A percentile compares a stretch with the other conserved stretches of the same genome.
Evolutionary conservation across 2,329 filamentous ascomycete genomes (phyloP).

Genomic region (Lachnellula cervina): DNA sequence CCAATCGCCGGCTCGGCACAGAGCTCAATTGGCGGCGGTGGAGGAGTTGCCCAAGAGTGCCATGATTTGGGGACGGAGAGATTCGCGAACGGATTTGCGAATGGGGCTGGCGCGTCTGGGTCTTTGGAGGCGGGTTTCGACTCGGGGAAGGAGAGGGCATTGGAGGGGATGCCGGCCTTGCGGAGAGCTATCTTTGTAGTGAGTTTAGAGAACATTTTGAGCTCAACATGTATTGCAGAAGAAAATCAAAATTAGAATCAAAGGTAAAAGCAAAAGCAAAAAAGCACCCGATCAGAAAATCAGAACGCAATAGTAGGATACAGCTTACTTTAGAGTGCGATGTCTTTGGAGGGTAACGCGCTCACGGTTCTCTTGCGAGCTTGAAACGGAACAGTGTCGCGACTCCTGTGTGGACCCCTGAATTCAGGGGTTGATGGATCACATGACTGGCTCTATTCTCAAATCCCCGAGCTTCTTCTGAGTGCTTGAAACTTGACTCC

Average conservation of each 20-base stretch:
- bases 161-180: conserved; percentile 29
- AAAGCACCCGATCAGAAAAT: background rate
- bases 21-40: conserved; percentile 25
- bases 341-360: background rate
- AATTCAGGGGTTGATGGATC: background rate
- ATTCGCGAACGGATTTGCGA: conserved; percentile 28
- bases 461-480: too few species aligned
- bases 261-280: background rate
- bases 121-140: conserved; percentile 12
- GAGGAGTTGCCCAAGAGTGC: conserved; percentile 28
- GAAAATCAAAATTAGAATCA: too few species aligned
- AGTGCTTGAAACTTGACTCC: too few species aligned
- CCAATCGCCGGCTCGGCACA: conserved; percentile 22
- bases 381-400: conserved; percentile 9
- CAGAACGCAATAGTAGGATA: background rate
- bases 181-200: conserved; percentile 30
- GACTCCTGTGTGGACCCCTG: background rate
- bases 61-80: conserved; percentile 25
- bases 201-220: conserved; percentile 28
- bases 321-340: background rate
- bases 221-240: background rate
- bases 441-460: too few species aligned
- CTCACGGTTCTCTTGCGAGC: background rate
- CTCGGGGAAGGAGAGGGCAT: conserved; percentile 17
- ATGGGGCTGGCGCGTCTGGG: conserved; percentile 13